These are phyloP conservation scores for Fusarium euwallaceae DNA, from an alignment of 2,329 filamentous ascomycete species.

Conservation along the genomic window DNA sequence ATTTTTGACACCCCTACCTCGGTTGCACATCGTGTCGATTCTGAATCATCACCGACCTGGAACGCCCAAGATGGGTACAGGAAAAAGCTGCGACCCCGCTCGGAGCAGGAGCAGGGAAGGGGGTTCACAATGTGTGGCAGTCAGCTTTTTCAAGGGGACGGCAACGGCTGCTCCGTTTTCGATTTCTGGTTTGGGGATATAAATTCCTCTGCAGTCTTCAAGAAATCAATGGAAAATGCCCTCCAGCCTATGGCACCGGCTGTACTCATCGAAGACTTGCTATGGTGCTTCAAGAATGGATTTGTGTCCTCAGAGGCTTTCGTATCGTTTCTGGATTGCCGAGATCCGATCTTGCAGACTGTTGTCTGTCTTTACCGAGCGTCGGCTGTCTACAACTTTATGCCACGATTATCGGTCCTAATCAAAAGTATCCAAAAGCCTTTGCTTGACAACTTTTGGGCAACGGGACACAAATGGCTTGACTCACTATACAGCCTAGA, in stretches of 20 bases:
- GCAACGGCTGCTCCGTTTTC: background rate
- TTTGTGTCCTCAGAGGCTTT: background rate
- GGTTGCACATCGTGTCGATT: background rate
- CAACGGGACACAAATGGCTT: accelerated
- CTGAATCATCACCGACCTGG: background rate
- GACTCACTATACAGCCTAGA: background rate
- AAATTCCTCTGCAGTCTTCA: background rate
- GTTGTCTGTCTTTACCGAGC: background rate
- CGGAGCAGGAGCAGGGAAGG: background rate
- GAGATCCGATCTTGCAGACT: background rate
- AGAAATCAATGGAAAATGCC: background rate
- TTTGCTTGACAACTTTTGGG: background rate
- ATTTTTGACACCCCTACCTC: background rate
- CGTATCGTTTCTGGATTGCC: background rate
- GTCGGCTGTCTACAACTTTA: background rate
- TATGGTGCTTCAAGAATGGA: background rate
- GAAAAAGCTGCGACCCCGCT: background rate
- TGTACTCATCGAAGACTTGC: background rate
- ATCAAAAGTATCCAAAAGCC: background rate
- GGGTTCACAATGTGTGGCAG: background rate
- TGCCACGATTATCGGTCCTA: background rate
- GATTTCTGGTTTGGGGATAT: background rate
- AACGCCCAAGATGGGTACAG: background rate
- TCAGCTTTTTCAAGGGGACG: background rate
- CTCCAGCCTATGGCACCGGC: background rate